Conservation (phyloP, 2,329 filamentous ascomycete species). For the Hirsutella minnesotensis region DNA sequence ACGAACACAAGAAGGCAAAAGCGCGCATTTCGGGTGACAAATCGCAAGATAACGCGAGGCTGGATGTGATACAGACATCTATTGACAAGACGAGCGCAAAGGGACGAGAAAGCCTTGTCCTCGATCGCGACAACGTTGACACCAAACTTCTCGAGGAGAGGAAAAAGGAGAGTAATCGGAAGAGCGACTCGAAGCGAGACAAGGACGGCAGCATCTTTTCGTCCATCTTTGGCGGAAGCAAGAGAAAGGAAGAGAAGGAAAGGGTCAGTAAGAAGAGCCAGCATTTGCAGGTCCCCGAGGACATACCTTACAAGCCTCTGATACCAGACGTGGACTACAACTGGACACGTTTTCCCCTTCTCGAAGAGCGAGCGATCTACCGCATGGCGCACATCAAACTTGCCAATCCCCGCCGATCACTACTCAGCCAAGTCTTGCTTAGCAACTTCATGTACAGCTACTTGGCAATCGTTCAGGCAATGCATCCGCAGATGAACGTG, state of each 20-base stretch:
- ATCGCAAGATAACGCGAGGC: slow-evolving; percentile 63
- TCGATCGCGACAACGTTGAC: slow-evolving; percentile 67
- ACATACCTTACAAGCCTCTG: slow-evolving; percentile 58
- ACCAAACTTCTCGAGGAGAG: slow-evolving; percentile 67
- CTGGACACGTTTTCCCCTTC: slow-evolving; percentile 88
- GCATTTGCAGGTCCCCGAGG: slow-evolving; percentile 67
- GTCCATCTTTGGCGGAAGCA: slow-evolving; percentile 80
- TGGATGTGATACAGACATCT: slow-evolving; percentile 79
- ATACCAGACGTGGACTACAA: slow-evolving; percentile 88
- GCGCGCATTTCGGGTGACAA: slow-evolving; percentile 44
- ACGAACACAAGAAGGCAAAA: slow-evolving; percentile 57
- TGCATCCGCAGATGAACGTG: slow-evolving; percentile 92
- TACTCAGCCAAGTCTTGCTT: slow-evolving; percentile 89
- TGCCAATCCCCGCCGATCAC: slow-evolving; percentile 83
- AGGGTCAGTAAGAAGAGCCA: slow-evolving; percentile 61
- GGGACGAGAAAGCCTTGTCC: slow-evolving; percentile 70
- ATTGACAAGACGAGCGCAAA: slow-evolving; percentile 57
- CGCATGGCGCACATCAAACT: slow-evolving; percentile 98
- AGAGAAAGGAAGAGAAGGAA: slow-evolving; percentile 76
- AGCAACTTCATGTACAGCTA: slow-evolving; percentile 99
- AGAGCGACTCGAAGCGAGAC: slow-evolving; percentile 73
- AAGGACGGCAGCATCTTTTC: slow-evolving; percentile 91
- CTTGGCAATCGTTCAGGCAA: slow-evolving; percentile 94
- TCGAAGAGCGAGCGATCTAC: slow-evolving; percentile 95
- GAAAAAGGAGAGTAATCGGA: slow-evolving; percentile 68